Percentiles rank a stretch among this genome's conserved stretches.
Conservation (phyloP, 2,329 filamentous ascomycete genomes). For the Septoria linicola region DNA sequence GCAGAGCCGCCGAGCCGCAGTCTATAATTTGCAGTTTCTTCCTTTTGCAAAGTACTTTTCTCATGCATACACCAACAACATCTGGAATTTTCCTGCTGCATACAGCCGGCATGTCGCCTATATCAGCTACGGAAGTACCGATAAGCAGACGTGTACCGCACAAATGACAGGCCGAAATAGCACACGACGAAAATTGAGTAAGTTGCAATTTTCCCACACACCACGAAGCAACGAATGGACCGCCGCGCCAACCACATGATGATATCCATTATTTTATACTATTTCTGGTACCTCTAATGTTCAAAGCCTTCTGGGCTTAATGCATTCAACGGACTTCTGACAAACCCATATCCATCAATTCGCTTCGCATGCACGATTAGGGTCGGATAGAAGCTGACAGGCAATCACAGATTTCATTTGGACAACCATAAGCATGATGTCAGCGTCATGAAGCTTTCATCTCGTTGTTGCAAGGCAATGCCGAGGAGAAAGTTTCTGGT, state of each 20-base stretch:
- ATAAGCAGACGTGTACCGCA: too few species aligned
- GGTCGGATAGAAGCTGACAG: conserved; percentile 1
- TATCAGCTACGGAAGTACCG: neutral
- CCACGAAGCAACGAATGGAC: neutral
- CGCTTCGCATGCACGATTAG: neutral
- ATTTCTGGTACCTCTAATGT: conserved; percentile 99
- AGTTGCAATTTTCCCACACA: neutral
- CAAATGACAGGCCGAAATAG: too few species aligned
- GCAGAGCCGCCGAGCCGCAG: neutral
- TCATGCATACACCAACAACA: neutral
- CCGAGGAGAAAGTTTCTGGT: conserved; percentile 8
- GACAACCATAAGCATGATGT: neutral
- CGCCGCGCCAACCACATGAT: conserved; percentile 13
- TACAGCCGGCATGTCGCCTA: conserved; percentile 9
- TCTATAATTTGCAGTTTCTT: too few species aligned
- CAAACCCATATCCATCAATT: neutral
- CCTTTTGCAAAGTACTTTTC: conserved; percentile 1
- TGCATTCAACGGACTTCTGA: conserved; percentile 91
- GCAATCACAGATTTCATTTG: neutral
- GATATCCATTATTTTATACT: conserved; percentile 46
- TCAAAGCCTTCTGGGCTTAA: conserved; percentile 62
- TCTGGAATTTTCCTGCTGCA: conserved; percentile 7
- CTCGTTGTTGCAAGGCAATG: conserved; percentile 12
- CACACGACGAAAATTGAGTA: neutral
- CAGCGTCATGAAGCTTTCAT: neutral